Base-by-base conservation (phyloP, 2,329 filamentous ascomycete species). In the Aspergillus sclerotialis region DNA sequence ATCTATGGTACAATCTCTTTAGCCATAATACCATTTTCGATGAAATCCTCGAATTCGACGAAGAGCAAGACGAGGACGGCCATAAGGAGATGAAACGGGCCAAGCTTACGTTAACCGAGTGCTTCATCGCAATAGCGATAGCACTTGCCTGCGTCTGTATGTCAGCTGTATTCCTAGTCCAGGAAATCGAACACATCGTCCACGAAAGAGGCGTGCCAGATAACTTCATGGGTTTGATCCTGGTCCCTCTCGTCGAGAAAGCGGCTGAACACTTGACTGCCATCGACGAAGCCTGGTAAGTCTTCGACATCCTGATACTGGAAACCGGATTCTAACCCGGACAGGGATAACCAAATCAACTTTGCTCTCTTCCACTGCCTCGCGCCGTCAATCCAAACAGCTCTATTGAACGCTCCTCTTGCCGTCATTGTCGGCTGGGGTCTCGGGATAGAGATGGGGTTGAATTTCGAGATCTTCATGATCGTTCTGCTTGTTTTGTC, bases 391-490 rank as follows among this genome's bases (percentile, higher is more conserved):
- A 82, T 94, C 38, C 89, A 94, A 63, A 95, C 89, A 0, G 86
- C 88, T 1, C 73, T 94, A 19, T 78, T 94, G 54, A 94, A 93
- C 56, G 86, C 81, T 0, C 88, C 89, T 0, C 72, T 94, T 4
- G 80, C 86, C 6, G 78, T 94, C 21, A 71, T 94, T 24, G 82
- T 93, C 31, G 85, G 82, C 28, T 95, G 89, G 88, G 81, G 83
- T 14, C 63, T 88, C 23, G 62, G 64, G 37, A 78, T 78, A 48
- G 53, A 69, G 5, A 85, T 95, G 75, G 79, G 84, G 43, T 69
- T 94, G 33, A 81, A 87, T 55, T 94, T 94, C 56, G 84, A 92
- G 48, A 71, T 88, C 10, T 94, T 94, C 67, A 86, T 93, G 64
- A 74, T 93, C 13, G 75, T 83, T 37, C 73, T 93, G 43, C 68